phyloP scores from a whole-genome alignment of 805 yeast species.

The Pichia californica region DNA sequence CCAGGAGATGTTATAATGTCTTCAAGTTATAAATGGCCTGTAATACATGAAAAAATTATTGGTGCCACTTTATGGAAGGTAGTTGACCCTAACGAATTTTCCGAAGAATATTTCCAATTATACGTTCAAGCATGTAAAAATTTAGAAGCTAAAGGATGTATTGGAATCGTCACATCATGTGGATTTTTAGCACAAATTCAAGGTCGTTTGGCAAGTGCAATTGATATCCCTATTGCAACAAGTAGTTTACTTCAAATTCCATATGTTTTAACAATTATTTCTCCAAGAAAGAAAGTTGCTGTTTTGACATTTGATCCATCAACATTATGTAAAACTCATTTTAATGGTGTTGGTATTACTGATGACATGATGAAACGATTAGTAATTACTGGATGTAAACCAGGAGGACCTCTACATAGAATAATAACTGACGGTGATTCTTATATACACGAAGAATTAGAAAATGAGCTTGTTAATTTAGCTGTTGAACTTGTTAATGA shows the following conservation, averaged over 20 bases:
- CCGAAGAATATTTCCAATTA: conserved; percentile 22
- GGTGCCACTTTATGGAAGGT: conserved; percentile 25
- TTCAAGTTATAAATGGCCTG: conserved; percentile 22
- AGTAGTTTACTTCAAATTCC: conserved; percentile 29
- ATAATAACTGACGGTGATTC: conserved; percentile 23
- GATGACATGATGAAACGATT: conserved; percentile 15
- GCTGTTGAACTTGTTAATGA: conserved; percentile 18
- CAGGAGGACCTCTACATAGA: conserved; percentile 21
- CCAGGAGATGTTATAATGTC: conserved; percentile 28
- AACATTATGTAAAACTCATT: conserved; percentile 23
- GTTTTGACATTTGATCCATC: conserved; percentile 28
- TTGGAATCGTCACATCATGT: conserved; percentile 31
- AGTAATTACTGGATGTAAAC: conserved; percentile 18
- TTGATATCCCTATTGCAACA: conserved; percentile 29
- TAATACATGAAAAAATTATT: conserved; percentile 20
- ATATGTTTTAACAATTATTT: conserved; percentile 17
- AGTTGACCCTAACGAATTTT: conserved; percentile 19
- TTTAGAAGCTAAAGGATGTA: conserved; percentile 27
- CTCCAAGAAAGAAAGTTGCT: conserved; percentile 21
- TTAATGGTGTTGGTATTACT: conserved; percentile 27
- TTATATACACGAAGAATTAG: conserved; percentile 22
- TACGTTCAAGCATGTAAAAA: conserved; percentile 24
- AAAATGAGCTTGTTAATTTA: conserved; percentile 22
- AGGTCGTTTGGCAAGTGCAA: conserved; percentile 17
- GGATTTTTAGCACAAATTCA: conserved; percentile 32